A percentile compares a stretch with the other conserved stretches of the same genome.
Conservation (phyloP, 805 yeast genomes). For the Candida dajiaensis region DNA sequence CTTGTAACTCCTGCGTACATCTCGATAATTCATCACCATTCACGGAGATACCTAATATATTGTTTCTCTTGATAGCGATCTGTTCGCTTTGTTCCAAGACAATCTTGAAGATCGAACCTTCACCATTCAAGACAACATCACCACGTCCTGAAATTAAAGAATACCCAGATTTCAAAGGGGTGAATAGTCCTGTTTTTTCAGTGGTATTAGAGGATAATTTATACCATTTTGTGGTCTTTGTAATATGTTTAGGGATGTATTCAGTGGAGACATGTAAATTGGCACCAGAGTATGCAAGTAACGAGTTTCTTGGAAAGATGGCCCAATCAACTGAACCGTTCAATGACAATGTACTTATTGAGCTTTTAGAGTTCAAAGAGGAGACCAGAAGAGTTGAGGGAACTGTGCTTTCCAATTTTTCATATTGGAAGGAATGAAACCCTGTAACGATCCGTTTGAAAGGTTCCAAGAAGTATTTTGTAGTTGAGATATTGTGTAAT, state of each 20-base stretch:
- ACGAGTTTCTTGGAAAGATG: slow-evolving; percentile 37
- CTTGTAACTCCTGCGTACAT: slow-evolving; percentile 1
- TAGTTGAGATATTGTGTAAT: slow-evolving; percentile 6
- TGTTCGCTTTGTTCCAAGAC: slow-evolving; percentile 41
- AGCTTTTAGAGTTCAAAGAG: slow-evolving; percentile 21
- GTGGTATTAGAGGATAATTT: slow-evolving; percentile 18
- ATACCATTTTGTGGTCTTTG: slow-evolving; percentile 19
- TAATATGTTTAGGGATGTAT: slow-evolving; percentile 33
- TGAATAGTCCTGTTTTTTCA: slow-evolving; percentile 35
- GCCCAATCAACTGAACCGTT: slow-evolving; percentile 67
- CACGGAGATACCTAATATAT: slow-evolving; percentile 45
- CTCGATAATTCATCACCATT: slow-evolving; percentile 29
- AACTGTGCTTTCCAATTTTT: slow-evolving; percentile 35
- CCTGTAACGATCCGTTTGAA: slow-evolving; percentile 40
- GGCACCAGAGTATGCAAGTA: slow-evolving; percentile 51
- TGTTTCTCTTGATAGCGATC: slow-evolving; percentile 38
- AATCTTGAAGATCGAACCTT: slow-evolving; percentile 47
- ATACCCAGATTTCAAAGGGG: slow-evolving; percentile 34
- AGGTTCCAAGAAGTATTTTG: slow-evolving; percentile 26
- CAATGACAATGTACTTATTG: slow-evolving; percentile 27
- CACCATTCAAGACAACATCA: slow-evolving; percentile 45
- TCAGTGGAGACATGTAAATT: slow-evolving; percentile 36
- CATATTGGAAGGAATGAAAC: slow-evolving; percentile 38
- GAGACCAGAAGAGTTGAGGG: slow-evolving; percentile 15
- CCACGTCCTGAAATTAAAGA: slow-evolving; percentile 53